phyloP scores from a whole-genome alignment of 2,329 filamentous ascomycete species.

The Talaromyces funiculosus region DNA sequence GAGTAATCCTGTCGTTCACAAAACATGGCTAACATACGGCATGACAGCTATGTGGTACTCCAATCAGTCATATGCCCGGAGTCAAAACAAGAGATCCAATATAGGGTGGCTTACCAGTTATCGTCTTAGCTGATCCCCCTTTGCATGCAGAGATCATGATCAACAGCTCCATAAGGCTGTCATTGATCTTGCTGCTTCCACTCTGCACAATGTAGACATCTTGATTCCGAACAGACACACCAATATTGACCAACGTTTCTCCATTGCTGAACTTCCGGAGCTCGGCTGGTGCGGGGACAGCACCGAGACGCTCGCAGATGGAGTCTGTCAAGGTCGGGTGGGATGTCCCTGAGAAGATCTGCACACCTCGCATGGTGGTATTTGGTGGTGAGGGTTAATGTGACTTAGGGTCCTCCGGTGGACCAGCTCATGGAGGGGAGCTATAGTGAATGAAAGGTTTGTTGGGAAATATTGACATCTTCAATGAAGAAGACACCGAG shows the following conservation, averaged over 20 bases:
- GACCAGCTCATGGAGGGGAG: constrained; percentile 11
- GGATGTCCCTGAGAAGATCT: constrained; percentile 62
- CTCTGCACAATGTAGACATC: constrained; percentile 99
- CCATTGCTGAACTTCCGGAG: constrained; percentile 65
- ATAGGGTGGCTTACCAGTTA: constrained; percentile 72
- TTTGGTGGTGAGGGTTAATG: neutral
- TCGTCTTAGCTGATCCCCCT: constrained; percentile 91
- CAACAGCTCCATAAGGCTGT: constrained; percentile 97
- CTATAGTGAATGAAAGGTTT: constrained; percentile 11
- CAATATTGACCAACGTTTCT: constrained; percentile 64
- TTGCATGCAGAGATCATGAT: constrained; percentile 99
- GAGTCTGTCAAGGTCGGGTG: constrained; percentile 59
- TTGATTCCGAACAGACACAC: constrained; percentile 78
- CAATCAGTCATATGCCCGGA: constrained; percentile 7
- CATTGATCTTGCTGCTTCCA: constrained; percentile 91
- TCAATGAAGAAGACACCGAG: constrained; percentile 11
- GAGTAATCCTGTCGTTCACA: constrained; percentile 17
- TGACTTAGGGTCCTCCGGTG: constrained; percentile 1
- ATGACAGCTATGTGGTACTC: constrained; percentile 35
- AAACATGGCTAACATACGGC: constrained; percentile 39
- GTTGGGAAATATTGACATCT: constrained; percentile 15
- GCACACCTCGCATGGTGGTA: constrained; percentile 56
- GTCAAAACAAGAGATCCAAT: neutral
- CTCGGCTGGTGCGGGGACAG: constrained; percentile 54
- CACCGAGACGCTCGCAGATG: constrained; percentile 62